phyloP scores from a whole-genome alignment of 2,329 filamentous ascomycete species.

The Pseudogymnoascus sp. region DNA sequence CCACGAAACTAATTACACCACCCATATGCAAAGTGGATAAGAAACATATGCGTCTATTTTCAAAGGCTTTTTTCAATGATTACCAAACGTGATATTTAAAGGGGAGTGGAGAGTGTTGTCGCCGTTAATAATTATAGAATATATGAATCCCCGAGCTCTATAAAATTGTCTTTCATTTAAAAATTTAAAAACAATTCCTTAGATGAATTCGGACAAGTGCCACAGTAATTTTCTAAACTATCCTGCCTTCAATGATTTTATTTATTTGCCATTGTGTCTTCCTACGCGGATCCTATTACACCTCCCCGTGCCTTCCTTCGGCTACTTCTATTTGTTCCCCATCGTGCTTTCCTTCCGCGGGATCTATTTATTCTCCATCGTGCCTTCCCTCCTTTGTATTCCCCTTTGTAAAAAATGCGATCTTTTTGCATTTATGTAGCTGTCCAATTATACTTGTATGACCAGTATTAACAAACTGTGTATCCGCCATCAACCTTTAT shows the following conservation, averaged over 20 bases:
- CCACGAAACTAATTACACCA: not conserved
- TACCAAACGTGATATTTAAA: not conserved
- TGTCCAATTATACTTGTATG: not conserved
- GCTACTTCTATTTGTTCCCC: not conserved
- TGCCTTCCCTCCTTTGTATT: not conserved
- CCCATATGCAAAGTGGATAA: not conserved
- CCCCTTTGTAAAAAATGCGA: not conserved
- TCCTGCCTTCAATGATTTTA: not conserved
- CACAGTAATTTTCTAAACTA: not conserved
- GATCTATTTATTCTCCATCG: not conserved
- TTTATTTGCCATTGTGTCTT: not conserved
- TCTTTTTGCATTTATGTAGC: not conserved
- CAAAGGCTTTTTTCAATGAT: not conserved
- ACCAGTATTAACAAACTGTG: not conserved
- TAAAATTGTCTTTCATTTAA: not conserved
- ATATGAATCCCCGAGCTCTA: not conserved
- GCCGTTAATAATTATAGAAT: not conserved
- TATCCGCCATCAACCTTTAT: slow-evolving; percentile 40
- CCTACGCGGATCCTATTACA: not conserved
- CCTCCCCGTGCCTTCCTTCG: not conserved
- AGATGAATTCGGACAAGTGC: not conserved
- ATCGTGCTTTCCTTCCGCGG: not conserved
- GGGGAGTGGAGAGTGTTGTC: not conserved
- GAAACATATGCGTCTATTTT: not conserved
- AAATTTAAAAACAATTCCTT: not conserved